Base-by-base conservation (phyloP, 768 basidiomycete genomes). In the Boletus pseudo-olivaceus region DNA sequence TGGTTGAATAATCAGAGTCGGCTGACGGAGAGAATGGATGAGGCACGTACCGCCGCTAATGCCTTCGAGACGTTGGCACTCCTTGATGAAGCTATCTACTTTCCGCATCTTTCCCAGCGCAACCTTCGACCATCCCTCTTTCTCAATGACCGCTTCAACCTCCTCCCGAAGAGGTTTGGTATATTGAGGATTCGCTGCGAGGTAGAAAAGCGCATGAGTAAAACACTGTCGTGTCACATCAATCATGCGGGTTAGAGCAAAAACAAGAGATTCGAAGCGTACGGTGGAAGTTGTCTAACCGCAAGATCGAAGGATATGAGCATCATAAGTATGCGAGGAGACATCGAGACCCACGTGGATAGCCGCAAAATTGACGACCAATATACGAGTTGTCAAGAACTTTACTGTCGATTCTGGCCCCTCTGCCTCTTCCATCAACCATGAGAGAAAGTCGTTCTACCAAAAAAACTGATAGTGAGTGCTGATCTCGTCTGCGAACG, bases 1-100 rank as follows among this genome's bases (percentile, higher is more conserved):
- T 75, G 50, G 56, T 41, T 17, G 7, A 12, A 17, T 29, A 4
- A 26, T 42, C 32, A 59, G 54, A 32, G 30, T 3, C 0, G n/a
- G 14, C 2, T 8, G 7, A 11, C 8, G 3, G 1, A 67, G 44
- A 0, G 64, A 10, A 14, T 8, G 46, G 12, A 11, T 17, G 19
- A 4, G 5, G 32, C 5, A 37, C 2, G 64, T 71, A 57, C 75
- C 62, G 0, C 64, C 61, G 19, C 19, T 1, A 1, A 23, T 43
- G 23, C 58, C 47, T 30, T 55, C 47, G 5, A 60, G 19, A 20
- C 58, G 58, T 14, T 59, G 57, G 8, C 58, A 54, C 5, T 59
- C 58, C 17, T 12, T 59, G 2, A 58, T 58, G 51, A 78, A 77
- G 49, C 74, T 78, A 41, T 78, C 76, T 3, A 77, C 47, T 53